Evolutionary conservation across 805 yeast genomes (phyloP).

Genomic region (Pichia californica): DNA sequence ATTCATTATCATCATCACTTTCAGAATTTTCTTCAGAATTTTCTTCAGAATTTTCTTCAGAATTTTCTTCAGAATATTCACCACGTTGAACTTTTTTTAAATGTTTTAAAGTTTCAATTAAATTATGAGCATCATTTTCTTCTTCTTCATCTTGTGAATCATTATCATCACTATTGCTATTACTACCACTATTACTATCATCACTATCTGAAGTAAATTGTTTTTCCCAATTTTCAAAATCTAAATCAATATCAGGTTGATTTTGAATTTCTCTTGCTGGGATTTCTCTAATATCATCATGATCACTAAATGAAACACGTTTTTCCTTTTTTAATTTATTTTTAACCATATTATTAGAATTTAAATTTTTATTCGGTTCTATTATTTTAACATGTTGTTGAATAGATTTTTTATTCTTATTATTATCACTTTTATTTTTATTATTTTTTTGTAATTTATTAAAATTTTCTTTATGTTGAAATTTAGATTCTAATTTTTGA

Average conservation of each 20-base stretch:
- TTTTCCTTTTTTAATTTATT: conserved; percentile 11
- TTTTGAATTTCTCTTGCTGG: conserved; percentile 9
- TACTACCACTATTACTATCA: conserved; percentile 7
- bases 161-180: no score
- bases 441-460: background rate
- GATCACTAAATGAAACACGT: conserved; percentile 17
- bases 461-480: background rate
- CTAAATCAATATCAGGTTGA: conserved; percentile 5
- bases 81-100: conserved; percentile 15
- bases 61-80: conserved; percentile 8
- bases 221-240: conserved; percentile 12
- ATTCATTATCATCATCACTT: no score
- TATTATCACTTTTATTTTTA: background rate
- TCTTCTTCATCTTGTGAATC: conserved; percentile 16
- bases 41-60: background rate
- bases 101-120: conserved; percentile 11
- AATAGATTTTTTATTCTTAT: background rate
- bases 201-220: conserved; percentile 10
- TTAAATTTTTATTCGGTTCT: background rate
- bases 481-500: conserved; percentile 3
- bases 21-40: background rate
- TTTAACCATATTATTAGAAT: background rate
- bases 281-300: conserved; percentile 15
- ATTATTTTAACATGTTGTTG: background rate
- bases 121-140: conserved; percentile 9